Conservation (phyloP, 768 basidiomycete species). For the Agaricus sinodeliciosus region DNA sequence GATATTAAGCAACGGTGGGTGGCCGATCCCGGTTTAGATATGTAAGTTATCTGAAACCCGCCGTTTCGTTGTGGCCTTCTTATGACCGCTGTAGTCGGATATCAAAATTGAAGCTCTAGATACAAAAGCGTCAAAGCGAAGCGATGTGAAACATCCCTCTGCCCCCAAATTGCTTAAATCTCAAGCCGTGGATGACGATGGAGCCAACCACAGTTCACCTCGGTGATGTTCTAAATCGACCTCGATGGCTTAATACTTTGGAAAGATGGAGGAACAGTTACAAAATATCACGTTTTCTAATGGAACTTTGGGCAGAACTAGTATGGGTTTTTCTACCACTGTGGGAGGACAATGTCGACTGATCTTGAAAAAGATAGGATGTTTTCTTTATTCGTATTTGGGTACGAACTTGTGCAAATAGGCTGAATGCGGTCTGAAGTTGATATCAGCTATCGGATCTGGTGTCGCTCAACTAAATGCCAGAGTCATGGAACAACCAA, state of each 20-base stretch:
- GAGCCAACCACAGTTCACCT: conserved; percentile 1
- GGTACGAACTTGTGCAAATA: not conserved
- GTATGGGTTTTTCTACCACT: not conserved
- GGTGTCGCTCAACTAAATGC: conserved; percentile 1
- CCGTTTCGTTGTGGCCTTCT: no score
- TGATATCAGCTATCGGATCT: not conserved
- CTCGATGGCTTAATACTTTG: not conserved
- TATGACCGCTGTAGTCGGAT: no score
- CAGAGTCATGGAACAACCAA: conserved; percentile 2
- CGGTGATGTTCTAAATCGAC: conserved; percentile 1
- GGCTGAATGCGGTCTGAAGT: not conserved
- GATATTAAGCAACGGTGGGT: no score
- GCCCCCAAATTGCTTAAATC: not conserved
- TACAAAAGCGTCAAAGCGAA: not conserved
- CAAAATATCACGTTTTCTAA: not conserved
- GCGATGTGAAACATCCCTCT: not conserved
- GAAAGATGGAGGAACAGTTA: not conserved
- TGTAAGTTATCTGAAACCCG: no score
- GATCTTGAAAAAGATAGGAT: not conserved
- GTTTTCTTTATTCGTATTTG: conserved; percentile 5
- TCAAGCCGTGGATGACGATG: not conserved
- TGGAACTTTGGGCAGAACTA: conserved; percentile 7
- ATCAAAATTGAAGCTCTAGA: not conserved
- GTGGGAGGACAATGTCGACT: not conserved
- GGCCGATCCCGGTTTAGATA: no score